Evolutionary conservation across 1,139 yeast genomes (phyloP).

Genomic region (Blastobotrys elegans): DNA sequence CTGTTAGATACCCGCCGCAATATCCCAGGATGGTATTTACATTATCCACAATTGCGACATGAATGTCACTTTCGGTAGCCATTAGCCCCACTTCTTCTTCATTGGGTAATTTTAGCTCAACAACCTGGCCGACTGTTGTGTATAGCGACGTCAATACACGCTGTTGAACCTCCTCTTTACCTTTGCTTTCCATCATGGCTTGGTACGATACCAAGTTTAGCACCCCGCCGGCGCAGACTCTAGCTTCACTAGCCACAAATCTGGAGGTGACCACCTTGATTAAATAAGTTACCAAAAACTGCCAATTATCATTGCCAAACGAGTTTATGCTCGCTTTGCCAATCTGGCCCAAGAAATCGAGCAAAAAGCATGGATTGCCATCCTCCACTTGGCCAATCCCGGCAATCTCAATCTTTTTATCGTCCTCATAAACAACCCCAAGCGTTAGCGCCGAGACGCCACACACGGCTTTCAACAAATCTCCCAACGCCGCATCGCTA

Average conservation of each 20-base stretch:
- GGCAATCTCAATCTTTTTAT: constrained; percentile 10
- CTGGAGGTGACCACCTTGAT: constrained; percentile 42
- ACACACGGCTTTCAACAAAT: constrained; percentile 7
- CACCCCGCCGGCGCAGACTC: constrained; percentile 45
- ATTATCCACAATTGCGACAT: constrained; percentile 55
- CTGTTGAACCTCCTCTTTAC: constrained; percentile 13
- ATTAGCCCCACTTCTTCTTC: constrained; percentile 19
- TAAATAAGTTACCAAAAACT: constrained; percentile 42
- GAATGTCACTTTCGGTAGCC: constrained; percentile 46
- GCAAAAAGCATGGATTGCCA: constrained; percentile 22
- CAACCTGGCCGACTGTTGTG: constrained; percentile 13
- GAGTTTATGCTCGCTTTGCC: constrained; percentile 33
- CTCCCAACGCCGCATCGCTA: not conserved
- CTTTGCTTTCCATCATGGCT: constrained; percentile 6
- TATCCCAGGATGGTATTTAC: constrained; percentile 68
- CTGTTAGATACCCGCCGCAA: constrained; percentile 55
- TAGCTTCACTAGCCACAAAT: constrained; percentile 37
- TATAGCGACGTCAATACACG: constrained; percentile 18
- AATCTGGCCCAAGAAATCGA: constrained; percentile 40
- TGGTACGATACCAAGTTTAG: constrained; percentile 37
- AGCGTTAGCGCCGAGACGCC: constrained; percentile 7
- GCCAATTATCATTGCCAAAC: constrained; percentile 40
- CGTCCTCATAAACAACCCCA: not conserved
- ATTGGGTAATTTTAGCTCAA: constrained; percentile 18
- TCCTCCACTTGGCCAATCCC: constrained; percentile 17